Evolutionary conservation across 2,329 filamentous ascomycete species (phyloP), one percentile per base, ranked within the genome.

Genomic region (Chrysoporthe puriensis): DNA sequence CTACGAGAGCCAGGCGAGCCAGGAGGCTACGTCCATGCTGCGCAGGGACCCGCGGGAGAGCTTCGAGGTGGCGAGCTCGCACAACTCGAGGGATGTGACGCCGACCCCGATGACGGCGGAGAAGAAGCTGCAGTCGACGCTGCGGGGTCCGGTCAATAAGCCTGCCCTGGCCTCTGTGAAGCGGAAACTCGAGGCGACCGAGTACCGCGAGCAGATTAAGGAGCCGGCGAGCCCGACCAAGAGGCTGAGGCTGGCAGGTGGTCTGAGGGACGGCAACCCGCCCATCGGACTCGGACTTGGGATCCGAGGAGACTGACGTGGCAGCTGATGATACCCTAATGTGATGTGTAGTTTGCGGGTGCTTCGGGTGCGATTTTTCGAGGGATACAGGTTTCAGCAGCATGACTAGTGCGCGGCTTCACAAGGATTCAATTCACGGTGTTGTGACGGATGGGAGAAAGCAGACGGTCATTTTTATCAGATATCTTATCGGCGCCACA

Each of bases 1-100:
- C 0, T 86, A 84, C 44, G 91, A 91, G 73, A 93, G 91, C 67
- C 91, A 92, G 74, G 92, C 93, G 9, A 94, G 90, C 73, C 91
- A 92, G 71, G 88, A 89, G 57, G 93, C 93, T 1, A 89, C 90
- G 2, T 89, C 88, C 72, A 89, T 95, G 88, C 84, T 93, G 70
- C 89, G 90, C 18, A 84, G 87, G 48, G 83, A 87, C 62, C 79
- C 84, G 1, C 80, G 83, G 11, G 80, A 84, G 74, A 85, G 83
- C 70, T 85, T 86, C 34, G 85, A 86, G 54, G 79, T 84, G 3
- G 81, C 79, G 0, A 79, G 77, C 68, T 81, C 83, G 1, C 76
- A 76, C 1, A 80, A 75, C 7, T 82, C 80, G 16, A 78, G 81
- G 36, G 82, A 84, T 58, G 81, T 71, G 21, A 82, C 82, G 9